Evolutionary conservation across 345 rosid species (phyloP).

Genomic region (Clarkia xantiana): DNA sequence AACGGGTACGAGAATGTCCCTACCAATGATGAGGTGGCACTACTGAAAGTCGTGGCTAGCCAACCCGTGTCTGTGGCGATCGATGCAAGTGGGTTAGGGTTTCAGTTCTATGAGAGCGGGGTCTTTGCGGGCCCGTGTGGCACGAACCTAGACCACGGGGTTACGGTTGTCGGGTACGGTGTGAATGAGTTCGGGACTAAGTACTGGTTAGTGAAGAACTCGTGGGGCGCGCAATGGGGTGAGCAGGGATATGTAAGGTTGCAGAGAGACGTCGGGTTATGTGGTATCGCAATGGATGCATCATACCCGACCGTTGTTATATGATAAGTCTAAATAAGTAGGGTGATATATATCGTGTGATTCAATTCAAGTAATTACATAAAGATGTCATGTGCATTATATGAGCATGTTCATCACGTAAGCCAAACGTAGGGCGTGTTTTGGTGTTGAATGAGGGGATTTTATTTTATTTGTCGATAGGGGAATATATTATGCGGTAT

Average conservation of each 20-base stretch:
- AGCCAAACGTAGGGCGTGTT: no score
- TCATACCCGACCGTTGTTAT: slow-evolving; percentile 17
- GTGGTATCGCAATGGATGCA: slow-evolving; percentile 7
- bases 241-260: no score
- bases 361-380: no score
- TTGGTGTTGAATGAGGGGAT: no score
- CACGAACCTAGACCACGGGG: slow-evolving; percentile 6
- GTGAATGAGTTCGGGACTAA: slow-evolving; percentile 2
- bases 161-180: slow-evolving; percentile 12
- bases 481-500: no score
- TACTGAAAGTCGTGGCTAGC: slow-evolving; percentile 19
- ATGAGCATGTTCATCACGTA: no score
- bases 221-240: slow-evolving; percentile 8
- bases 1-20: slow-evolving; percentile 2
- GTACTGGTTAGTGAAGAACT: slow-evolving; percentile 9
- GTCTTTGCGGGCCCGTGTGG: slow-evolving; percentile 5
- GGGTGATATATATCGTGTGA: no score
- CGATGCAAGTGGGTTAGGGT: slow-evolving; percentile 17
- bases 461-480: no score
- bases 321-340: no score
- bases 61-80: slow-evolving; percentile 24
- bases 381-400: no score
- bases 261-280: slow-evolving; percentile 14
- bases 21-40: slow-evolving; percentile 12
- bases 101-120: slow-evolving; percentile 9